phyloP scores from a whole-genome alignment of 495 filamentous ascomycete genomes.

The Penicillium coffeae region DNA sequence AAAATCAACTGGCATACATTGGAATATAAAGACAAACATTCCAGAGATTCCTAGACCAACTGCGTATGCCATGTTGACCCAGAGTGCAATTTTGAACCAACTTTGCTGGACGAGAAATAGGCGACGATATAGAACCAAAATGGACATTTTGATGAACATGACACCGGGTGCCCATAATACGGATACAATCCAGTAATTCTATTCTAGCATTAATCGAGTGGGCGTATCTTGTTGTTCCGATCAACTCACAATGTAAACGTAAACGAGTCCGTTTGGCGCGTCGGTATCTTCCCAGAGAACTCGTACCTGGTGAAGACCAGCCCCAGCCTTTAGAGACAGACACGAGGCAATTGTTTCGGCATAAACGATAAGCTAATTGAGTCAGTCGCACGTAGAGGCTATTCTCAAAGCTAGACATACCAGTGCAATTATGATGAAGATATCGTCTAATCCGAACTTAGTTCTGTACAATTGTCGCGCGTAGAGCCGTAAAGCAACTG shows the following conservation, averaged over 20 bases:
- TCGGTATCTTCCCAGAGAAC: not conserved
- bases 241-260: constrained; percentile 2
- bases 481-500: not conserved
- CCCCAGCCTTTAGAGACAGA: not conserved
- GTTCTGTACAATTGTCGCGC: not conserved
- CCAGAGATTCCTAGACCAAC: not conserved
- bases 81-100: constrained; percentile 3
- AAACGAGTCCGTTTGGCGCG: not conserved
- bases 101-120: not conserved
- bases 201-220: not conserved
- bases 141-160: constrained; percentile 2
- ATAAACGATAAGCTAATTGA: not conserved
- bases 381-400: no score
- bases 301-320: constrained; percentile 3
- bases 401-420: not conserved
- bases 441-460: not conserved
- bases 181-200: constrained; percentile 4
- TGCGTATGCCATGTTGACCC: not conserved
- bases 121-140: constrained; percentile 1
- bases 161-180: constrained; percentile 4
- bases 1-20: constrained; percentile 1
- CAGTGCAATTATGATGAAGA: not conserved
- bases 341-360: not conserved
- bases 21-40: not conserved
- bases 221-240: not conserved